A percentile compares a stretch with the other conserved stretches of the same genome.
Evolutionary conservation across 2,329 filamentous ascomycete genomes (phyloP).

Genomic region (Verticillium albo-atrum): DNA sequence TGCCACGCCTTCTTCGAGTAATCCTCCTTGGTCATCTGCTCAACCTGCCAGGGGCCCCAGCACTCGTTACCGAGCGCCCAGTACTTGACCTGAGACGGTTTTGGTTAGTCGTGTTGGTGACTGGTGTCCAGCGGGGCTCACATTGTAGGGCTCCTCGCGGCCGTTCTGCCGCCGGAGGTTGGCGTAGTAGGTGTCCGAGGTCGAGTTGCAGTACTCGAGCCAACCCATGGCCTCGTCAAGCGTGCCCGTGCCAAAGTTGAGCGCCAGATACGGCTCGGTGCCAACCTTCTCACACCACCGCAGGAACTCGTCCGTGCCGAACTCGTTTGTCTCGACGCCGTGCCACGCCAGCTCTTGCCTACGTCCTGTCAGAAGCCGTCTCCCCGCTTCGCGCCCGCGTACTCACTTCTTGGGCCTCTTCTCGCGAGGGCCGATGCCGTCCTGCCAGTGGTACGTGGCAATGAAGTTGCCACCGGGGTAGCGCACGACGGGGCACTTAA

Average conservation of each 20-base stretch:
- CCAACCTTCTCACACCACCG: constrained; percentile 70
- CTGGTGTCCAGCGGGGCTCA: no score
- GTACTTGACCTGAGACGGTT: constrained; percentile 58
- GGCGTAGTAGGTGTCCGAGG: constrained; percentile 74
- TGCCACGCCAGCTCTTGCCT: constrained; percentile 77
- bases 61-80: constrained; percentile 79
- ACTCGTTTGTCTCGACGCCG: constrained; percentile 70
- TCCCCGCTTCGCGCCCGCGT: constrained; percentile 1
- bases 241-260: constrained; percentile 78
- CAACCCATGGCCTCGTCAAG: constrained; percentile 49
- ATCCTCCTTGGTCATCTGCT: constrained; percentile 63
- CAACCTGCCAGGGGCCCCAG: constrained; percentile 65
- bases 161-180: constrained; percentile 75
- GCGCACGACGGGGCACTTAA: constrained; percentile 71
- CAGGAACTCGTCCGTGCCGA: constrained; percentile 85
- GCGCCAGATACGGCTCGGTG: constrained; percentile 72
- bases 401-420: constrained; percentile 48
- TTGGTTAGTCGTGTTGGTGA: neutral
- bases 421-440: constrained; percentile 72
- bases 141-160: constrained; percentile 68
- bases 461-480: constrained; percentile 84
- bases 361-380: neutral
- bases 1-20: constrained; percentile 66
- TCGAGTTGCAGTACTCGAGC: constrained; percentile 84
- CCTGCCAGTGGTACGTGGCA: constrained; percentile 81